phyloP scores from a whole-genome alignment of 2,329 filamentous ascomycete species.

The Aspergillus quadrilineatus region DNA sequence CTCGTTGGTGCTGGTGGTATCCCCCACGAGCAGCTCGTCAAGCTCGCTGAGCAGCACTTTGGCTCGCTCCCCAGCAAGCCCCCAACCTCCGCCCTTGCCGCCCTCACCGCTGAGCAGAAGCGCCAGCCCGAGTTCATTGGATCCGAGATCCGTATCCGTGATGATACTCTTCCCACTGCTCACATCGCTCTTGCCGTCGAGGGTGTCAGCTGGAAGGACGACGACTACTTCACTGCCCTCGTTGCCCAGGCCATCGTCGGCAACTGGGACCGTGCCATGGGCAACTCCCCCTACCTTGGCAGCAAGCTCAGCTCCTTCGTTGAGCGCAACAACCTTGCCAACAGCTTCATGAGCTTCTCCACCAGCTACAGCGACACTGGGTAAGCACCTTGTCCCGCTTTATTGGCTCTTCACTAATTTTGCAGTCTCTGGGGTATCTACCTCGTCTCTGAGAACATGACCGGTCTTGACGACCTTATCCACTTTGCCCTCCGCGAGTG shows the following conservation, averaged over 20 bases:
- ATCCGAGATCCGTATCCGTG: constrained; percentile 91
- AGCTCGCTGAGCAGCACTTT: constrained; percentile 97
- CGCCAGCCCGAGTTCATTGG: constrained; percentile 91
- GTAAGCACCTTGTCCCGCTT: constrained; percentile 54
- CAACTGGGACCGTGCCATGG: constrained; percentile 99
- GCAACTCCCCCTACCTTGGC: constrained; percentile 93
- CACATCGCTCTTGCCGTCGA: constrained; percentile 98
- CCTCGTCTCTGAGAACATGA: constrained; percentile 86
- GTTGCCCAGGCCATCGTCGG: constrained; percentile 98
- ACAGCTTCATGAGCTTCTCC: constrained; percentile 99
- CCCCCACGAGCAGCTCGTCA: constrained; percentile 89
- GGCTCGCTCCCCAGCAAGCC: constrained; percentile 71
- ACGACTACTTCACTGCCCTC: constrained; percentile 97
- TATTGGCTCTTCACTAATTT: background rate
- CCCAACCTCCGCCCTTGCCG: constrained; percentile 70
- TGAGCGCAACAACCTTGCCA: constrained; percentile 91
- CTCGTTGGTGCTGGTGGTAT: constrained; percentile 93
- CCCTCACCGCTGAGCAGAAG: constrained; percentile 72
- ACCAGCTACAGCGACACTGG: constrained; percentile 99
- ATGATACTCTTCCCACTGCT: constrained; percentile 92
- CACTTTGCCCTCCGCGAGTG: constrained; percentile 99
- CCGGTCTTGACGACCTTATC: constrained; percentile 86
- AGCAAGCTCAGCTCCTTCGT: constrained; percentile 97
- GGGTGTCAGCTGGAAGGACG: constrained; percentile 99
- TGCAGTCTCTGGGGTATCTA: constrained; percentile 98